Evolutionary conservation across 495 filamentous ascomycete genomes (phyloP).

Genomic region (Podospora pseudopauciseta): DNA sequence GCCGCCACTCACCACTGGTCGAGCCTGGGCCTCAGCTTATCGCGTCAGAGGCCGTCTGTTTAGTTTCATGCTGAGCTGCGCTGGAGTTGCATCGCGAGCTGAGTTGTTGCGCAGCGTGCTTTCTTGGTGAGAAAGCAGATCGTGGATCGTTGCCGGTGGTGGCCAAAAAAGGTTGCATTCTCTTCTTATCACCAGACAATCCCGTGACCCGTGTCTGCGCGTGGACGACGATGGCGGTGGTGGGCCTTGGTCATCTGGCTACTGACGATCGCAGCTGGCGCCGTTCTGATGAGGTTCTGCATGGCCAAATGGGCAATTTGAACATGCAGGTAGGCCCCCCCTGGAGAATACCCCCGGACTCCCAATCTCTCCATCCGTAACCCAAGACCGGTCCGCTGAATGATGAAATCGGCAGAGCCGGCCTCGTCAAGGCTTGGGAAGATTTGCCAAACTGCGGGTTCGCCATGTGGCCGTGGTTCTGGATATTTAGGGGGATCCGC

Average conservation of each 20-base stretch:
- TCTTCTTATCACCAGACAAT: neutral
- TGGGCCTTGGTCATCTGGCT: neutral
- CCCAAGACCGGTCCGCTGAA: neutral
- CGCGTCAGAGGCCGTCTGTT: constrained; percentile 1
- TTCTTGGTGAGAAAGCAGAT: neutral
- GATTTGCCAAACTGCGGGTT: constrained; percentile 1
- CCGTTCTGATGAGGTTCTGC: neutral
- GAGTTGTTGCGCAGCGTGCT: neutral
- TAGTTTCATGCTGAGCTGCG: neutral
- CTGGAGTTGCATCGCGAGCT: neutral
- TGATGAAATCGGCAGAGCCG: constrained; percentile 2
- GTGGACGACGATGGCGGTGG: no score
- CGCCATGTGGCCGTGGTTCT: constrained; percentile 1
- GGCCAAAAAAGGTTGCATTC: neutral
- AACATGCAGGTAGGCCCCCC: neutral
- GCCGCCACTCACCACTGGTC: neutral
- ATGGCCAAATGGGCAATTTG: constrained; percentile 5
- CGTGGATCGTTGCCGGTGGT: neutral
- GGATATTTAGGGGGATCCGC: constrained; percentile 1
- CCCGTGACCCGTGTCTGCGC: neutral
- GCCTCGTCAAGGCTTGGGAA: neutral
- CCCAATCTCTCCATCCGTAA: neutral
- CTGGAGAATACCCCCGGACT: neutral
- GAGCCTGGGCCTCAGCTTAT: neutral
- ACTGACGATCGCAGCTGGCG: neutral